phyloP scores from a whole-genome alignment of 2,329 filamentous ascomycete species.

The Colletotrichum sojae region DNA sequence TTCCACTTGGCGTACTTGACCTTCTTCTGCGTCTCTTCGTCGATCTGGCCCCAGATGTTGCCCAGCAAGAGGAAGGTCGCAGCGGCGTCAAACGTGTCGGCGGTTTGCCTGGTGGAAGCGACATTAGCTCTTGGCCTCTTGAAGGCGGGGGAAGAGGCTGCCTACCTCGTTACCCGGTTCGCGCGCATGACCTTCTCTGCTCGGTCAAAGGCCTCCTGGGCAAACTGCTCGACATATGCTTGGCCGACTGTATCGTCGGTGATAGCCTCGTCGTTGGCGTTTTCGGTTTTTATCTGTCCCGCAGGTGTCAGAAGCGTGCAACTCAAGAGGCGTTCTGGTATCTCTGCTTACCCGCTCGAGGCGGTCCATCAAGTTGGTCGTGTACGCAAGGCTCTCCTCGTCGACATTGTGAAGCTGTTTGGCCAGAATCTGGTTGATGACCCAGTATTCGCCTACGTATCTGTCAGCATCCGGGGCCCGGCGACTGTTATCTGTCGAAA shows the following conservation, averaged over 20 bases:
- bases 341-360: constrained; percentile 77
- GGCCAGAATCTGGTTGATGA: constrained; percentile 90
- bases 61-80: constrained; percentile 92
- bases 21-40: constrained; percentile 84
- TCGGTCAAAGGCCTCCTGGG: constrained; percentile 86
- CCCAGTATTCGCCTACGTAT: constrained; percentile 84
- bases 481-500: neutral
- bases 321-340: neutral
- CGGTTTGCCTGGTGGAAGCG: constrained; percentile 77
- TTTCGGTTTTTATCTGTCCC: constrained; percentile 76
- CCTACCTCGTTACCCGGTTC: constrained; percentile 80
- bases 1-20: constrained; percentile 98
- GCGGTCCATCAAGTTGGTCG: constrained; percentile 89
- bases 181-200: constrained; percentile 86
- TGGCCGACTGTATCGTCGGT: constrained; percentile 88
- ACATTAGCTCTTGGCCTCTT: neutral
- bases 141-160: no score
- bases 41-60: constrained; percentile 84
- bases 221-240: constrained; percentile 96
- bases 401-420: constrained; percentile 84
- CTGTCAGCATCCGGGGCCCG: constrained; percentile 2
- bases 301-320: constrained; percentile 23
- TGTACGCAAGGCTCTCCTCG: constrained; percentile 84
- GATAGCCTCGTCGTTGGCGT: constrained; percentile 85
- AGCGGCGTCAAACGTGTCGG: constrained; percentile 93